Evolutionary conservation across 352 stramenopile species (phyloP), one percentile per base, ranked within the genome.

Genomic region (Bremia lactucae): DNA sequence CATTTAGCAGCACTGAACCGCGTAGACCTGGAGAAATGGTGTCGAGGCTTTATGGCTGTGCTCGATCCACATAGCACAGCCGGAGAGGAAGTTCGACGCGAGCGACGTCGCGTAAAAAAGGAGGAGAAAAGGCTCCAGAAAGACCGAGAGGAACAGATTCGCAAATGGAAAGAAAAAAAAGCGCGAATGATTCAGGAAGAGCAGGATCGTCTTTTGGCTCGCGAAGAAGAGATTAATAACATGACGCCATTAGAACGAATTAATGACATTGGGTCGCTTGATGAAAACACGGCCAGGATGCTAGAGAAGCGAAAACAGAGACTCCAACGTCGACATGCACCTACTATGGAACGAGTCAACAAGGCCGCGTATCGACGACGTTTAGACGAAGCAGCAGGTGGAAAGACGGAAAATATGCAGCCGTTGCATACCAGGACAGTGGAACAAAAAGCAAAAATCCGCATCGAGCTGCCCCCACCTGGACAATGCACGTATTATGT

Each of bases 1-100:
- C 69, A 67, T 36, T 42, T 91, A 34, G 74, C 72, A 11, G 76
- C 79, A 3, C 82, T 83, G 29, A 91, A 91, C 59, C 79, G 79
- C 33, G 48, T 88, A 28, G 79, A 91, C 50, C 44, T 87, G 2
- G 77, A 89, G 18, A 83, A 86, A 36, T 91, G 79, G 79, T 87
- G 74, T 52, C 73, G 74, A 26, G 76, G 61, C 1, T 75, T 88
- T 31, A 43, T 84, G 28, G 78, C 79, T 0, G 79, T 86, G 49
- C 47, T 91, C 44, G 76, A 91, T 26, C 73, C 73, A 11, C 52
- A 68, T 6, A 83, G 71, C 43, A 71, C 63, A 2, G 55, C 66
- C 0, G 73, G 60, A 0, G 65, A 82, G n/a, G 73, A 86, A 25
- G 66, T 83, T 4, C 59, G 62, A 14, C 50, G 68, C 2, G 71